phyloP scores from a whole-genome alignment of 768 basidiomycete species.

The Pleurotus cornucopiae region DNA sequence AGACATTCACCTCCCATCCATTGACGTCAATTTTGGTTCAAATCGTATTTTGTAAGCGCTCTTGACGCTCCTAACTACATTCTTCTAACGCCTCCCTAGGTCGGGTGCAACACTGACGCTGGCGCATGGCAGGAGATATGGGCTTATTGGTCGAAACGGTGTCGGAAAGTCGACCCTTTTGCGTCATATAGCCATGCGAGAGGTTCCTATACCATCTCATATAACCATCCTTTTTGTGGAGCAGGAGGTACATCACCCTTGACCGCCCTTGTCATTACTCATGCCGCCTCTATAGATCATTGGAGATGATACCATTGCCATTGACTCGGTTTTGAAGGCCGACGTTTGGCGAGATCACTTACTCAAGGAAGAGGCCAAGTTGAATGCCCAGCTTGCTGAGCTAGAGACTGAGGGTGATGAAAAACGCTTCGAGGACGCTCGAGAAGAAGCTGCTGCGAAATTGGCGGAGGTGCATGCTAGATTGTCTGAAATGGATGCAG shows the following conservation, averaged over 20 bases:
- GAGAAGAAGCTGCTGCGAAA: slow-evolving; percentile 78
- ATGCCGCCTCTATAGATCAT: slow-evolving; percentile 50
- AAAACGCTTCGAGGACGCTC: slow-evolving; percentile 76
- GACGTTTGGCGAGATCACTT: slow-evolving; percentile 98
- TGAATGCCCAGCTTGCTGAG: slow-evolving; percentile 69
- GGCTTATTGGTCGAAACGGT: slow-evolving; percentile 89
- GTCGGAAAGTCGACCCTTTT: slow-evolving; percentile 97
- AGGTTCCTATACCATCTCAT: slow-evolving; percentile 89
- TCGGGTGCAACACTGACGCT: slow-evolving; percentile 84
- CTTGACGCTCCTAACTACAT: neutral
- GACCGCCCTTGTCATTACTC: neutral
- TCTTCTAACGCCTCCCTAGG: slow-evolving; percentile 29
- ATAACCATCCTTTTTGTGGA: slow-evolving; percentile 98
- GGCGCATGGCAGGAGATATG: slow-evolving; percentile 86
- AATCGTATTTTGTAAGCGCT: slow-evolving; percentile 77
- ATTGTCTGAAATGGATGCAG: slow-evolving; percentile 97
- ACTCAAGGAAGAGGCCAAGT: slow-evolving; percentile 72
- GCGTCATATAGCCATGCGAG: slow-evolving; percentile 91
- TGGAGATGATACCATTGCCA: slow-evolving; percentile 88
- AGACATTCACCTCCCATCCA: slow-evolving; percentile 90
- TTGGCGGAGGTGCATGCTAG: slow-evolving; percentile 87
- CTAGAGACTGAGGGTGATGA: slow-evolving; percentile 76
- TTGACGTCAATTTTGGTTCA: slow-evolving; percentile 95
- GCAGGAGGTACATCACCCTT: slow-evolving; percentile 65
- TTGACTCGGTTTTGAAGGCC: slow-evolving; percentile 97